Percentiles rank a stretch among this genome's conserved stretches.
Conservation (phyloP, 2,329 filamentous ascomycete genomes). For the Alternaria sp. region DNA sequence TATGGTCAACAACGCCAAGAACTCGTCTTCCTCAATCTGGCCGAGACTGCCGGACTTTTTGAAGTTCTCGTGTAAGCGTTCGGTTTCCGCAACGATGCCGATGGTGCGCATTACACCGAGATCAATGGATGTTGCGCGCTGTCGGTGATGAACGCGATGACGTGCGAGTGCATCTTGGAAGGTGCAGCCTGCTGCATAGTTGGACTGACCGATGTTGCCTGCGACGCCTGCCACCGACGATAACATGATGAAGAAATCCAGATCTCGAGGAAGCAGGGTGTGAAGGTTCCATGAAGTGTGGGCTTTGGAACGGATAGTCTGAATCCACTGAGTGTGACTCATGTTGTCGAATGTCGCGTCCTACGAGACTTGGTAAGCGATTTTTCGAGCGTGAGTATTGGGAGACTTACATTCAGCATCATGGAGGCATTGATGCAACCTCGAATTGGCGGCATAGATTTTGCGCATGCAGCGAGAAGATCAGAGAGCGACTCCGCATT, state of each 20-base stretch:
- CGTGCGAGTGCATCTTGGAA: conserved; percentile 13
- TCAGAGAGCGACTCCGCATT: not conserved
- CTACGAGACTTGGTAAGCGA: not conserved
- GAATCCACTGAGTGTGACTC: not conserved
- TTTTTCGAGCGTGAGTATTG: not conserved
- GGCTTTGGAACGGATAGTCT: not conserved
- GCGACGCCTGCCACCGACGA: not conserved
- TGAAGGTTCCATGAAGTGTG: not conserved
- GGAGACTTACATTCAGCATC: not conserved
- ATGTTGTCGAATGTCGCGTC: not conserved
- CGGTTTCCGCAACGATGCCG: not conserved
- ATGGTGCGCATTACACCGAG: conserved; percentile 1
- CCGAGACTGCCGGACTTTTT: not conserved
- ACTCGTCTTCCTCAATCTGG: not conserved
- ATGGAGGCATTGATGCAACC: not conserved
- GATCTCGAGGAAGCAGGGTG: conserved; percentile 5
- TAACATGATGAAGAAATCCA: not conserved
- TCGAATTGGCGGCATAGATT: not conserved
- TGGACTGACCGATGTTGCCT: not conserved
- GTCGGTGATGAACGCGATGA: not conserved
- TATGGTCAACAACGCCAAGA: not conserved
- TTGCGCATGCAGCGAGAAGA: not conserved
- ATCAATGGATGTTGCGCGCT: not conserved
- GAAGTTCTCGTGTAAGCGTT: not conserved
- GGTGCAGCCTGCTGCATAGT: conserved; percentile 5